Evolutionary conservation across 225 moss, liverwort and hornwort genomes (phyloP).

Genomic region (Physcomitrellopsis africana): DNA sequence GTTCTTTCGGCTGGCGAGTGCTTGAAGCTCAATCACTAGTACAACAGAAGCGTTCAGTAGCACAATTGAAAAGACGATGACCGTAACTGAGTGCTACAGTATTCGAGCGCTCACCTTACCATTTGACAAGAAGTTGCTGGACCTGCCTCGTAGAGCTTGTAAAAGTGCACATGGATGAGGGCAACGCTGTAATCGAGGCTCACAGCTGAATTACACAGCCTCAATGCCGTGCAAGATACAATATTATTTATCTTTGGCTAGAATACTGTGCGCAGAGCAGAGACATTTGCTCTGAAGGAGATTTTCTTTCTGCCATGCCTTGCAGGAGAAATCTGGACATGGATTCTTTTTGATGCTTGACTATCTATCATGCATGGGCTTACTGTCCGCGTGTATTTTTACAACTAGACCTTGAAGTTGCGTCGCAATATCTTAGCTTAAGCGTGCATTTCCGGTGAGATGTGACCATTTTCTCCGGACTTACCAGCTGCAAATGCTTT

Average conservation of each 20-base stretch:
- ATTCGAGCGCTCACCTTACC: constrained; percentile 18
- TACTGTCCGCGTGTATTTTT: constrained; percentile 36
- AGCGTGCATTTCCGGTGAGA: constrained; percentile 43
- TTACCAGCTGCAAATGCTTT: constrained; percentile 43
- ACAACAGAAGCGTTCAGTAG: background rate
- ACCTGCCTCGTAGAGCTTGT: constrained; percentile 29
- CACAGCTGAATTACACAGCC: constrained; percentile 26
- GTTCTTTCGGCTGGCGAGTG: constrained; percentile 22
- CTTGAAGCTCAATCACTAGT: constrained; percentile 22
- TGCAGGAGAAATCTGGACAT: constrained; percentile 46
- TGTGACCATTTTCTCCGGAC: constrained; percentile 40
- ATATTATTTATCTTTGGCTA: constrained; percentile 50
- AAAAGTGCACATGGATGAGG: constrained; percentile 21
- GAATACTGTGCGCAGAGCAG: constrained; percentile 51
- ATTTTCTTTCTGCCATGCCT: constrained; percentile 54
- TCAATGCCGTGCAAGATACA: constrained; percentile 35
- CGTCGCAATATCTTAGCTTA: constrained; percentile 46
- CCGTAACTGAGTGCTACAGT: constrained; percentile 20
- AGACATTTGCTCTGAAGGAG: constrained; percentile 48
- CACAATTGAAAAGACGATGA: constrained; percentile 18
- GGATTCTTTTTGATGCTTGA: constrained; percentile 32
- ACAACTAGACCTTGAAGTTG: constrained; percentile 46
- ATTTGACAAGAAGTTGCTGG: constrained; percentile 26
- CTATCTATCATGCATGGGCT: constrained; percentile 39
- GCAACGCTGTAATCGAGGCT: constrained; percentile 37